Evolutionary conservation across 805 yeast species (phyloP).

Genomic region (Saccharomycopsis sp.): DNA sequence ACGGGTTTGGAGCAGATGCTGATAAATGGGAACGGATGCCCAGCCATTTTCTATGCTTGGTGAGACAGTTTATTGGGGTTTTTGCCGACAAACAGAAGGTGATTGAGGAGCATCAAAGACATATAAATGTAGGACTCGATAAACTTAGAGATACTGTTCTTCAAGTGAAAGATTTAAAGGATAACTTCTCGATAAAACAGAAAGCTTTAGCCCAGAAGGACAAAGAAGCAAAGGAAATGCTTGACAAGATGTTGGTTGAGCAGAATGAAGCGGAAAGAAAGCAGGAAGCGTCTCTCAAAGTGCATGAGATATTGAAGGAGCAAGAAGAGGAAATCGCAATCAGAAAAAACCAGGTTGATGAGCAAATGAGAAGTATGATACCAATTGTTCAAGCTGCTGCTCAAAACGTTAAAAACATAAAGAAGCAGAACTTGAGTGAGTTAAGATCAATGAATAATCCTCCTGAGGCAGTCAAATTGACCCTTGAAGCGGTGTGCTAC

Average conservation of each 20-base stretch:
- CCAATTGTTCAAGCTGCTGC: slow-evolving; percentile 60
- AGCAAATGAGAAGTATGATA: slow-evolving; percentile 68
- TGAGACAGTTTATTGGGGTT: slow-evolving; percentile 37
- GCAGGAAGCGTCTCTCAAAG: slow-evolving; percentile 74
- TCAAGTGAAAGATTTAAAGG: slow-evolving; percentile 56
- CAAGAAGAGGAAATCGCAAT: slow-evolving; percentile 57
- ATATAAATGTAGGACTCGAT: slow-evolving; percentile 66
- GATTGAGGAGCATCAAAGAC: slow-evolving; percentile 63
- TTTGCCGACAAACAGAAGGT: slow-evolving; percentile 39
- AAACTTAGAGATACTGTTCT: slow-evolving; percentile 71
- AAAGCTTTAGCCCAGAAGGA: slow-evolving; percentile 48
- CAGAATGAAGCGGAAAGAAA: slow-evolving; percentile 92
- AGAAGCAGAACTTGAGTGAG: slow-evolving; percentile 88
- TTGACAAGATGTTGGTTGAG: slow-evolving; percentile 69
- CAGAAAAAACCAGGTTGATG: slow-evolving; percentile 48
- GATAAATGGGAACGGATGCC: slow-evolving; percentile 36
- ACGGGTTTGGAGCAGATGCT: slow-evolving; percentile 1
- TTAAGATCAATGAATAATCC: slow-evolving; percentile 85
- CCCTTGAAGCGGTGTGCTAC: slow-evolving; percentile 82
- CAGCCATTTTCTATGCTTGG: slow-evolving; percentile 46
- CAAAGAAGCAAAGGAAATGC: slow-evolving; percentile 59
- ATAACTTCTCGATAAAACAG: slow-evolving; percentile 48
- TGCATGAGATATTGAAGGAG: slow-evolving; percentile 58
- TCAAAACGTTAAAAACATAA: slow-evolving; percentile 79
- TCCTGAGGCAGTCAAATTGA: slow-evolving; percentile 77